Percentiles rank a stretch among this genome's conserved stretches.
These are phyloP conservation scores for Lunularia cruciata DNA, from an alignment of 225 moss, liverwort and hornwort species.

Conservation along the genomic window DNA sequence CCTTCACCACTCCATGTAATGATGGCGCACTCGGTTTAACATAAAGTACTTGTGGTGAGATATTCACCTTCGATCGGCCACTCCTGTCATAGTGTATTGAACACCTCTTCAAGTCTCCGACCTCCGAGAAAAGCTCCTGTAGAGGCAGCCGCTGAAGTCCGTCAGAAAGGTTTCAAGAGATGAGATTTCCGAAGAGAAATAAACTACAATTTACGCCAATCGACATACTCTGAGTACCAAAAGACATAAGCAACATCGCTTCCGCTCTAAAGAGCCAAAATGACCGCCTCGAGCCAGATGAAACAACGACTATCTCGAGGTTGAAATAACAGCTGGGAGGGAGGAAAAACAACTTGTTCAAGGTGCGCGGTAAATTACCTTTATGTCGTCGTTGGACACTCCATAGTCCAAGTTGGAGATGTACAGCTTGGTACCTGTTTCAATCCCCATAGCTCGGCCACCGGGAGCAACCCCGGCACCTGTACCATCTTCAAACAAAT, in stretches of 20 bases:
- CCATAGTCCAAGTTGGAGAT: constrained; percentile 91
- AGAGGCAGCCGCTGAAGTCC: neutral
- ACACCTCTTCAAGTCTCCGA: constrained; percentile 89
- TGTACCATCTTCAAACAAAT: constrained; percentile 86
- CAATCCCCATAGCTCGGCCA: constrained; percentile 63
- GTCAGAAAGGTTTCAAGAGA: neutral
- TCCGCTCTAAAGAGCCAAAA: too few species aligned
- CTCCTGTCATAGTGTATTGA: constrained; percentile 86
- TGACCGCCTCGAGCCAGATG: too few species aligned
- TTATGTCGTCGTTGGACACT: constrained; percentile 91
- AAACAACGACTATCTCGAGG: too few species aligned
- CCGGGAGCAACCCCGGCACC: constrained; percentile 51
- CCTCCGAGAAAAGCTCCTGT: constrained; percentile 94
- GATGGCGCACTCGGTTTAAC: too few species aligned
- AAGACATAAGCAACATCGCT: neutral
- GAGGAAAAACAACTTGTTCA: neutral
- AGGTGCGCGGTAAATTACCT: constrained; percentile 43
- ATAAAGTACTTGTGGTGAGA: too few species aligned
- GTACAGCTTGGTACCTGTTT: constrained; percentile 92
- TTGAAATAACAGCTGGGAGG: neutral
- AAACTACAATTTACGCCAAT: neutral
- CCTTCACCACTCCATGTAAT: too few species aligned
- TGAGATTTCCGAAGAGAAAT: too few species aligned
- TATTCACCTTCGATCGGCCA: constrained; percentile 79
- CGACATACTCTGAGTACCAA: neutral